Conservation (phyloP, 2,329 filamentous ascomycete species). For the Amauroascus niger region DNA sequence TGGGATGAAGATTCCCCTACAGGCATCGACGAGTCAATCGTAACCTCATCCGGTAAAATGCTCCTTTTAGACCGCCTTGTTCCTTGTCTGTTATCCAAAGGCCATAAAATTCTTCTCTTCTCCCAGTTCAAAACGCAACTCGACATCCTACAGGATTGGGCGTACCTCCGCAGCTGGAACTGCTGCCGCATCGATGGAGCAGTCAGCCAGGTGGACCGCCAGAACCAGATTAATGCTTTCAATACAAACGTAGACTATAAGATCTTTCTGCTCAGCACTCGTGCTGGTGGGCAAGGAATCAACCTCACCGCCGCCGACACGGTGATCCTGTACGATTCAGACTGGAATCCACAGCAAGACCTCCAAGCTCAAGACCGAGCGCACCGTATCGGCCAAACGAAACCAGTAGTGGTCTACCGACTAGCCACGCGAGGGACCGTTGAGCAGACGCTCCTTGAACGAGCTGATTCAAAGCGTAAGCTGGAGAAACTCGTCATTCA, state of each 20-base stretch:
- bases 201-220: conserved; percentile 63
- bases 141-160: conserved; percentile 83
- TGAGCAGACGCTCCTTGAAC: conserved; percentile 75
- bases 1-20: conserved; percentile 51
- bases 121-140: conserved; percentile 93
- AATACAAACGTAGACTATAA: conserved; percentile 56
- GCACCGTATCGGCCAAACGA: conserved; percentile 86
- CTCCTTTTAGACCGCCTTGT: conserved; percentile 80
- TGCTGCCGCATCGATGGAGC: conserved; percentile 85
- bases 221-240: conserved; percentile 62
- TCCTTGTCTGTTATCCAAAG: conserved; percentile 59
- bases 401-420: conserved; percentile 85
- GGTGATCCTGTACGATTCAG: conserved; percentile 90
- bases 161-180: conserved; percentile 68
- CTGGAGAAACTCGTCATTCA: conserved; percentile 93
- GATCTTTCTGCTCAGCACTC: conserved; percentile 79
- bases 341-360: conserved; percentile 95
- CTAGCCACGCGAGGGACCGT: conserved; percentile 89
- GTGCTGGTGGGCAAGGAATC: conserved; percentile 94
- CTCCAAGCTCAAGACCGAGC: conserved; percentile 92
- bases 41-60: conserved; percentile 92
- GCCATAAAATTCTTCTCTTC: conserved; percentile 90
- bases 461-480: conserved; percentile 81
- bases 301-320: conserved; percentile 98
- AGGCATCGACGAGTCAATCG: conserved; percentile 65